Conservation (phyloP, 2,329 filamentous ascomycete species). For the Cryphonectria radicalis region DNA sequence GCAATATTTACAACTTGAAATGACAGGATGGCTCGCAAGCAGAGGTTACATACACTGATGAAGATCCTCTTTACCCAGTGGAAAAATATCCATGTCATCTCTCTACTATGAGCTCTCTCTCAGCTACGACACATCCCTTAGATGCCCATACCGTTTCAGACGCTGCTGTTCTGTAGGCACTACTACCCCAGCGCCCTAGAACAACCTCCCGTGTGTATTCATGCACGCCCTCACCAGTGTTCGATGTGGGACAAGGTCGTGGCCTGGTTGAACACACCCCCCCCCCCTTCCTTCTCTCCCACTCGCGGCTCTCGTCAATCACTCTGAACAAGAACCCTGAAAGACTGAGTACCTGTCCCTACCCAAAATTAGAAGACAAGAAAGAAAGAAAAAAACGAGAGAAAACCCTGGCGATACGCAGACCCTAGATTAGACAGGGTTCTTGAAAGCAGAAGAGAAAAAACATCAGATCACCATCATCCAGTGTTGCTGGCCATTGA, state of each 20-base stretch:
- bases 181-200: neutral
- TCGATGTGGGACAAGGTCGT: slow-evolving; percentile 6
- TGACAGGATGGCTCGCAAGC: neutral
- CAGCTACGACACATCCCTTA: neutral
- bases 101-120: neutral
- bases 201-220: neutral
- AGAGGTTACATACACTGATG: neutral
- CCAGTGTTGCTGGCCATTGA: neutral
- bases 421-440: neutral
- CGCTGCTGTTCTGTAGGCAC: neutral
- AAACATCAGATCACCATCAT: neutral
- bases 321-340: neutral
- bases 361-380: neutral
- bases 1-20: neutral
- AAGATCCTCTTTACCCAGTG: neutral
- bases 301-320: too few relatives aligned
- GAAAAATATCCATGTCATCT: neutral
- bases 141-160: slow-evolving; percentile 3
- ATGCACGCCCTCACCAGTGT: neutral
- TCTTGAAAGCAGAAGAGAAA: neutral
- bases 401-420: neutral
- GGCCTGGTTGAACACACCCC: neutral
- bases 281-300: neutral
- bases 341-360: neutral
- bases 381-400: too few relatives aligned